A percentile compares a stretch with the other conserved stretches of the same genome.
phyloP scores from a whole-genome alignment of 2,329 filamentous ascomycete species.

The Fusarium oligoseptatum region DNA sequence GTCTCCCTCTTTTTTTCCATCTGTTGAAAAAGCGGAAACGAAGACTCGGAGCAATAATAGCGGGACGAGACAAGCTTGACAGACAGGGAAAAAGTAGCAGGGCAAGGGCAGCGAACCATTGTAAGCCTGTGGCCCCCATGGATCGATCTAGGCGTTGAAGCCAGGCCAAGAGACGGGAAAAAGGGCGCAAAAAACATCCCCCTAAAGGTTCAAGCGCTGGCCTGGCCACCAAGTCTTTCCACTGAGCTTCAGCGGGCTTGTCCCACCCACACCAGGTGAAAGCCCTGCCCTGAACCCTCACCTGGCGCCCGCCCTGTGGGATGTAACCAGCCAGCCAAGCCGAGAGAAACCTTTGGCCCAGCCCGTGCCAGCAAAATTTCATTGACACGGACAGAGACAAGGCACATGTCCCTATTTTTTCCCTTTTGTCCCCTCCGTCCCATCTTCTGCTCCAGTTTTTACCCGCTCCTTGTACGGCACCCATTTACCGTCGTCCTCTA shows the following conservation, averaged over 20 bases:
- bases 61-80: conserved; percentile 26
- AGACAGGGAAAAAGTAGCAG: conserved; percentile 22
- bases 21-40: conserved; percentile 31
- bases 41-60: conserved; percentile 30
- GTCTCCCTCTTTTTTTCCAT: conserved; percentile 10
- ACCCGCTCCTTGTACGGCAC: conserved; percentile 47
- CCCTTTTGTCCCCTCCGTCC: conserved; percentile 9
- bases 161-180: conserved; percentile 13
- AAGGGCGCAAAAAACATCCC: conserved; percentile 28
- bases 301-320: conserved; percentile 32
- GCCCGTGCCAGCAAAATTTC: conserved; percentile 43
- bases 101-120: conserved; percentile 34
- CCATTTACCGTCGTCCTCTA: conserved; percentile 36
- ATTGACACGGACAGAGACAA: conserved; percentile 25
- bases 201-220: conserved; percentile 25
- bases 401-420: conserved; percentile 23
- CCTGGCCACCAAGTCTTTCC: conserved; percentile 4
- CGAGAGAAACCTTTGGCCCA: conserved; percentile 27
- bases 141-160: conserved; percentile 42
- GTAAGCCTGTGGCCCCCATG: conserved; percentile 20
- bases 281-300: conserved; percentile 43
- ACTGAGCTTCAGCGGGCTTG: conserved; percentile 11
- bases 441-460: conserved; percentile 41
- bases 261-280: conserved; percentile 37
- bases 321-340: conserved; percentile 33